A percentile compares a stretch with the other conserved stretches of the same genome.
These are phyloP conservation scores for Ustilago nuda DNA, from an alignment of 1,284 basidiomycete species.

Conservation along the genomic window DNA sequence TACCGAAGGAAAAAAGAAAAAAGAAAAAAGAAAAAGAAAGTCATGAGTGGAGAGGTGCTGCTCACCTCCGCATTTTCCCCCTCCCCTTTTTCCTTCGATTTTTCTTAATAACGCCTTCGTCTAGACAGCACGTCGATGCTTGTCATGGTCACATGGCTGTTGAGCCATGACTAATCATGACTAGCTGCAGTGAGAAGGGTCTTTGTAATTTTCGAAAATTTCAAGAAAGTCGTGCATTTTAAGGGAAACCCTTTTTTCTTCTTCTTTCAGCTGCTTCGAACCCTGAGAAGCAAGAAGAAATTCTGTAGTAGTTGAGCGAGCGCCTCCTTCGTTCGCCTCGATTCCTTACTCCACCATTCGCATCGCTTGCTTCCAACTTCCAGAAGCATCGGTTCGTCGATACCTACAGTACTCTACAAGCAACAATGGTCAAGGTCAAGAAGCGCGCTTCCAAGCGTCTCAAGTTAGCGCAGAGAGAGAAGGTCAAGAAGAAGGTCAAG, in stretches of 20 bases:
- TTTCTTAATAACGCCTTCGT: neutral
- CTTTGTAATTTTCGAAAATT: constrained; percentile 21
- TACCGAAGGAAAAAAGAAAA: constrained; percentile 1
- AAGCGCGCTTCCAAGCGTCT: constrained; percentile 64
- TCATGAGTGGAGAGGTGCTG: neutral
- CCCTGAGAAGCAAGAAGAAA: constrained; percentile 3
- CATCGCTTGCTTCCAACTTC: constrained; percentile 4
- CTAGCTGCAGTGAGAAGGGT: neutral
- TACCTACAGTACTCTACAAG: neutral
- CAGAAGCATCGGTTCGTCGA: constrained; percentile 8
- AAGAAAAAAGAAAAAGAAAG: constrained; percentile 3
- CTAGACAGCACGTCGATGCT: constrained; percentile 1
- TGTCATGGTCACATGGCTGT: neutral
- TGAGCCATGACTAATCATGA: constrained; percentile 34
- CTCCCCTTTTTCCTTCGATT: neutral
- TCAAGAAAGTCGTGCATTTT: constrained; percentile 16
- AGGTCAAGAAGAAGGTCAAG: constrained; percentile 65
- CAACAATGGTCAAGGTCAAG: constrained; percentile 58
- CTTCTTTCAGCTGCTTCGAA: constrained; percentile 15
- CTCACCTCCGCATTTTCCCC: constrained; percentile 2
- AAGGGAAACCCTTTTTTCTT: constrained; percentile 11
- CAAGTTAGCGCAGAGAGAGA: constrained; percentile 64
- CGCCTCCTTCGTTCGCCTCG: neutral
- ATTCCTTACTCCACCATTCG: neutral
- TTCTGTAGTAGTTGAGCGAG: neutral